phyloP scores from a whole-genome alignment of 2,329 filamentous ascomycete genomes.

The Simplicillium sp. region DNA sequence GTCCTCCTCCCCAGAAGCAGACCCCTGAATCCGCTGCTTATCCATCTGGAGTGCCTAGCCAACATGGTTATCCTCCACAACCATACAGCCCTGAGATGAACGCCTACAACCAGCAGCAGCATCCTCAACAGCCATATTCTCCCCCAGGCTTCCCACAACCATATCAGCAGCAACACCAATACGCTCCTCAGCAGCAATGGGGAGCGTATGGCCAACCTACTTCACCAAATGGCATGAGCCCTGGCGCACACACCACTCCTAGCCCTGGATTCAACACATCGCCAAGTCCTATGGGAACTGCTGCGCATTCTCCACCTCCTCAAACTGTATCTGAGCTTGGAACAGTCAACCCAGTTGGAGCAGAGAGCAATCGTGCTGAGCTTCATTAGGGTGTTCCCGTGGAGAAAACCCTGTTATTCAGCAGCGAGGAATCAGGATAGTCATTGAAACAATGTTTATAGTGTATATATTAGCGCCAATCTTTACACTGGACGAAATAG shows the following conservation, averaged over 20 bases:
- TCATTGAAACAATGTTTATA: no score
- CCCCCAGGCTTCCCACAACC: conserved; percentile 9
- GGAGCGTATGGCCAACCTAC: conserved; percentile 10
- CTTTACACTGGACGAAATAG: no score
- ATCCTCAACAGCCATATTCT: conserved; percentile 9
- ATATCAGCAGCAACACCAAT: conserved; percentile 12
- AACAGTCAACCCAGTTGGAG: conserved; percentile 14
- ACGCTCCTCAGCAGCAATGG: conserved; percentile 12
- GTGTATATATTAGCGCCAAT: no score
- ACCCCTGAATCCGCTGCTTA: conserved; percentile 14
- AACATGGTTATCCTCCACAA: conserved; percentile 10
- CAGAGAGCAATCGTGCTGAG: conserved; percentile 22
- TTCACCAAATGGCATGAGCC: conserved; percentile 6
- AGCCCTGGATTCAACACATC: conserved; percentile 15
- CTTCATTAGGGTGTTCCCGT: conserved; percentile 7
- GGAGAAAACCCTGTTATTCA: no score
- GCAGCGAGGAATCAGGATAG: no score
- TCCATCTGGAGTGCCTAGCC: conserved; percentile 17
- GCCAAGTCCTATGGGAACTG: conserved; percentile 1
- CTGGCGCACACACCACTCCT: conserved; percentile 15
- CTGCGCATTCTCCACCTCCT: no score
- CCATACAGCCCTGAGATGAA: conserved; percentile 12
- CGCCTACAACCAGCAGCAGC: conserved; percentile 8
- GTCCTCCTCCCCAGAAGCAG: conserved; percentile 10
- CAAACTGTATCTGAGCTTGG: no score